Percentiles rank a stretch among this genome's conserved stretches.
These are phyloP conservation scores for Flaveria trinervia DNA, from an alignment of 129 eudicot genomes.

Conservation along the genomic window DNA sequence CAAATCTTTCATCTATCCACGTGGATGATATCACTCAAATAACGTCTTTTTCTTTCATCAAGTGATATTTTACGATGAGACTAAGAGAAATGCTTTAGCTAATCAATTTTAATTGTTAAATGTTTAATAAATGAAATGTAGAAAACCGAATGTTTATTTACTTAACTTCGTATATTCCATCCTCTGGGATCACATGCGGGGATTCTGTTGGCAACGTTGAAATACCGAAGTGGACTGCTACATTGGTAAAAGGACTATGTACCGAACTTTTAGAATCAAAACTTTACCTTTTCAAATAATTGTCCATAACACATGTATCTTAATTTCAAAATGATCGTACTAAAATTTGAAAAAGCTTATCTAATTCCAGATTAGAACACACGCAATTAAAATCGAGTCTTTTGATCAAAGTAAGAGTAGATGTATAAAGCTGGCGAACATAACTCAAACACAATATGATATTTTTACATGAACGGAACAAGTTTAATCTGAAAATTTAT, in stretches of 20 bases:
- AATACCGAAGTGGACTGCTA: conserved; percentile 16
- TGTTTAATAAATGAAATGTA: neutral
- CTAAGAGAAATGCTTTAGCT: neutral
- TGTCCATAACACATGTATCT: neutral
- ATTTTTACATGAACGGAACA: too few relatives aligned
- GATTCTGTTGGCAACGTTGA: conserved; percentile 16
- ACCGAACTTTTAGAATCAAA: neutral
- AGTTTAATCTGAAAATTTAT: too few relatives aligned
- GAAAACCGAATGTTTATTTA: neutral
- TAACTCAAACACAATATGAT: too few relatives aligned
- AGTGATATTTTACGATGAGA: too few relatives aligned
- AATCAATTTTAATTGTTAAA: neutral
- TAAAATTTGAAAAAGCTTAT: neutral
- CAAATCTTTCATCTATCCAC: too few relatives aligned
- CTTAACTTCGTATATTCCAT: conserved; percentile 21
- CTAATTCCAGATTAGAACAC: neutral
- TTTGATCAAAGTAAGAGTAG: neutral
- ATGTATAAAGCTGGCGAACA: too few relatives aligned
- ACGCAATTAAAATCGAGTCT: neutral
- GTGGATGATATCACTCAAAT: too few relatives aligned
- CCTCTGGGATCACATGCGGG: conserved; percentile 20
- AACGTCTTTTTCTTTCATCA: too few relatives aligned
- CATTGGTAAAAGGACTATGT: neutral
- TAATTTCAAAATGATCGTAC: neutral
- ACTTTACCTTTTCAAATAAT: neutral